phyloP scores from a whole-genome alignment of 225 moss, liverwort and hornwort species.

The Straminergon stramineum region DNA sequence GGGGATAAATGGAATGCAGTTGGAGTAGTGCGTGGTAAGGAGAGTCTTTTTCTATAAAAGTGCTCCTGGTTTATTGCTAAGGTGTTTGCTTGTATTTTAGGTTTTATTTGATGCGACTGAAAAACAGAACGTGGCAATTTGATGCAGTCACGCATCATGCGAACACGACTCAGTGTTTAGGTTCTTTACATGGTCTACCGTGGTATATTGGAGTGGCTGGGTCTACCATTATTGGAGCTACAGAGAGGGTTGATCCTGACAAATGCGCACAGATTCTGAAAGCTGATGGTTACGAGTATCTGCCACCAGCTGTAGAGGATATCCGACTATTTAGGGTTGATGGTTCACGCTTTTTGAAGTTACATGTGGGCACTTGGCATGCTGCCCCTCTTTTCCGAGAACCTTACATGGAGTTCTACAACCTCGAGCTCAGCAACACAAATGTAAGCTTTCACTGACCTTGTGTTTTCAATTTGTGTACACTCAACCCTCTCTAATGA shows the following conservation, averaged over 20 bases:
- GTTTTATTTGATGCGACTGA: constrained; percentile 63
- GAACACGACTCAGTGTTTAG: constrained; percentile 71
- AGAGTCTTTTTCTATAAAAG: not conserved
- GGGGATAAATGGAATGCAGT: not conserved
- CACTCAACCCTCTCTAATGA: not conserved
- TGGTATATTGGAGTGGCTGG: constrained; percentile 71
- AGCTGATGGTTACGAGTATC: constrained; percentile 36
- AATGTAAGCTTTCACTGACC: constrained; percentile 44
- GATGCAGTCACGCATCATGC: constrained; percentile 74
- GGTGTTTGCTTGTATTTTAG: constrained; percentile 6
- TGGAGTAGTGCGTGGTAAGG: not conserved
- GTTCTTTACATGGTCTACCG: constrained; percentile 29
- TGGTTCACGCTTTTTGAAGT: constrained; percentile 67
- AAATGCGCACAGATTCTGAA: constrained; percentile 7
- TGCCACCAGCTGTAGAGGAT: constrained; percentile 56
- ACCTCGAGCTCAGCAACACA: constrained; percentile 79
- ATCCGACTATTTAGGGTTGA: constrained; percentile 56
- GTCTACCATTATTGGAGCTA: not conserved
- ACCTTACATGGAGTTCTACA: constrained; percentile 64
- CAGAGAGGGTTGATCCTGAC: constrained; percentile 2
- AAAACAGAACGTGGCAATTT: constrained; percentile 16
- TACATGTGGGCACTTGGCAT: constrained; percentile 84
- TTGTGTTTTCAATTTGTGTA: not conserved
- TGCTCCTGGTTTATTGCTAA: not conserved
- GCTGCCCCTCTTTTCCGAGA: constrained; percentile 62